Base-by-base conservation (phyloP, 495 filamentous ascomycete species). In the Tuber aestivum region DNA sequence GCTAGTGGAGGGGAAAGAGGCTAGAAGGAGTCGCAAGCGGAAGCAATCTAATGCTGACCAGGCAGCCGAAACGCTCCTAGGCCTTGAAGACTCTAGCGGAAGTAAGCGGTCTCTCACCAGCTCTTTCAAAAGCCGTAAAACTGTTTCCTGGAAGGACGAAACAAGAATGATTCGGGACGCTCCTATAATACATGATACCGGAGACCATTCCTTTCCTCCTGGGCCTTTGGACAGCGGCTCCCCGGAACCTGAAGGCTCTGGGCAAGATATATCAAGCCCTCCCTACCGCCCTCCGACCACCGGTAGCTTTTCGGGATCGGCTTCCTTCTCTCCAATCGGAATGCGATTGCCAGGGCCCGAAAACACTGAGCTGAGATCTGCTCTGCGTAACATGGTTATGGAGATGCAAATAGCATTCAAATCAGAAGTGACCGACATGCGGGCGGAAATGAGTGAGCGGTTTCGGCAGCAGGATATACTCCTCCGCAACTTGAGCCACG, bases 41-140 rank as follows among this genome's bases (percentile, higher is more conserved):
- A 79, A 79, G 44, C 75, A 71, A 32, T 73, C 73, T 10, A 70
- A 69, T 42, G 70, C 70, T 69, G 70, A 44, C 5, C 72, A 75
- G 56, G 78, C 78, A 32, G 40, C 75, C 32, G 61, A 75, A 27
- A 65, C 72, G 35, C 73, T 71, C 9, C 68, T 77, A 8, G 78
- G 61, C 42, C 42, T 75, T n/a, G 75, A 72, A 5, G 73, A 44
- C 9, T 35, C 70, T 14, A 45, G 2, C 27, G 77, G 76, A 18
- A 73, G 78, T 21, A 79, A 44, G 37, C 27, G 75, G 48, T 76
- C 79, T 23, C 76, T 77, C 20, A 79, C 73, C 42, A 76, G 80
- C 32, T 82, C 80, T 72, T 79, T 77, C 12, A 82, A 82, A 69
- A 81, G 79, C 40, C 78, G 80, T 35, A 82, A 82, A 45, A 82